Evolutionary conservation across 2,329 filamentous ascomycete genomes (phyloP), one percentile per base, ranked within the genome.

Genomic region (Botrytis aclada): DNA sequence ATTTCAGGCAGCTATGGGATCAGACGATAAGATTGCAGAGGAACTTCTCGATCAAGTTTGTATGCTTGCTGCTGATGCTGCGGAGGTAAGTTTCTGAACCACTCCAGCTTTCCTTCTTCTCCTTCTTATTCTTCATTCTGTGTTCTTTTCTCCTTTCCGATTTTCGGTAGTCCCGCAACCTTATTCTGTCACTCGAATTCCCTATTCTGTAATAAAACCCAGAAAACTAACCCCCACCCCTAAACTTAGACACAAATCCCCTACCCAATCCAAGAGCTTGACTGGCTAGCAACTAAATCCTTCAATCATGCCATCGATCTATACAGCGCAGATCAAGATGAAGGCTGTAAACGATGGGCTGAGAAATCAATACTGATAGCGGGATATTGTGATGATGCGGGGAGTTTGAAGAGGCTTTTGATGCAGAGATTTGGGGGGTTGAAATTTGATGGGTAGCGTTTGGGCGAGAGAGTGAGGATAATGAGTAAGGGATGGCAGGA

Each of bases 241-340:
- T 29, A 56, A 56, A 56, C n/a, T 29, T 14, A 75, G 83, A 82
- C 78, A n/a, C 76, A 83, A 34, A 80, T 83, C 1, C 80, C 82
- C 1, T 93, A 93, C 78, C 92, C 93, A 0, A 77, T 83, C 0
- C 85, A 87, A 5, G 93, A 96, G 79, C 82, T 95, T 1, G 90
- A 94, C 78, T 96, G 92, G 91, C 86, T 96, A n/a, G 88, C 89
- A 0, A 88, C 88, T 1, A 88, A 86, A 9, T 83, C 88, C 0
- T 94, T 92, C 81, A 95, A 95, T 76, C 89, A 90, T 74, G 90
- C 88, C 0, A 84, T 94, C 8, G 92, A 94, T 77, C 84, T 88
- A n/a, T 89, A 88, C 77, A 84, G 86, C 20, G 83, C 82, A 1
- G 84, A 85, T 1, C 85, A 91, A 37, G 86, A 88, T 72, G 84